These are phyloP conservation scores for Phytophthora chlamydospora DNA, from an alignment of 352 stramenopile genomes.

Conservation along the genomic window DNA sequence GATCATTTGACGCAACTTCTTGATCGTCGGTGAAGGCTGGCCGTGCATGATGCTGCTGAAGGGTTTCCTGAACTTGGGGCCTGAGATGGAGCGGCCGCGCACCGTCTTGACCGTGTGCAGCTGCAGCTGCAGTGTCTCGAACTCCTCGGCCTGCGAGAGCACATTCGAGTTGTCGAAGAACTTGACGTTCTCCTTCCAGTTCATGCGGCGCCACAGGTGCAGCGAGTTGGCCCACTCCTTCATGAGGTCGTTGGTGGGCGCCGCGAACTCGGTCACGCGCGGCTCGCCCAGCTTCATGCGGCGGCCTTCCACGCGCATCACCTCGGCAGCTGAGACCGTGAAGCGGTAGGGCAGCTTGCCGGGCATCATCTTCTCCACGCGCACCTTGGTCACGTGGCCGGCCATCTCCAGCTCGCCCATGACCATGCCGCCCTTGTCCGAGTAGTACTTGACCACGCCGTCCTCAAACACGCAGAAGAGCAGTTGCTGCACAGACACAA, in stretches of 20 bases:
- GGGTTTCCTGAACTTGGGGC: constrained; percentile 57
- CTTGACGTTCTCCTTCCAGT: constrained; percentile 89
- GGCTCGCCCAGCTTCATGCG: constrained; percentile 80
- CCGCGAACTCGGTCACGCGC: constrained; percentile 68
- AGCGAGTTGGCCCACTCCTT: constrained; percentile 88
- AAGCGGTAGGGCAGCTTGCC: constrained; percentile 83
- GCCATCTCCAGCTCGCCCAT: constrained; percentile 69
- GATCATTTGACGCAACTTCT: constrained; percentile 72
- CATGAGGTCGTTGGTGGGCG: constrained; percentile 77
- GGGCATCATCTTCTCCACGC: constrained; percentile 65
- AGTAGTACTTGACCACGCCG: constrained; percentile 73
- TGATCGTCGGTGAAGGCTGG: constrained; percentile 65
- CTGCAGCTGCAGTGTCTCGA: constrained; percentile 56
- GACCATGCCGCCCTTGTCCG: constrained; percentile 73
- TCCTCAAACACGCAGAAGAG: constrained; percentile 84
- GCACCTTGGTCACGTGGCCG: constrained; percentile 77
- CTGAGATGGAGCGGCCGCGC: constrained; percentile 41
- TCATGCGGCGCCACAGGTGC: constrained; percentile 86
- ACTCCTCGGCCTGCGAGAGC: constrained; percentile 64
- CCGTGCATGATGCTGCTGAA: constrained; percentile 66
- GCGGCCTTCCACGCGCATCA: constrained; percentile 77
- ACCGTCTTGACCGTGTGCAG: constrained; percentile 65
- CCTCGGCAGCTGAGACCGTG: constrained; percentile 65
- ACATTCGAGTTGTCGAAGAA: constrained; percentile 73
- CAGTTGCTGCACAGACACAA: constrained; percentile 39